Conservation (phyloP, 23 red algal genomes). For the Gracilaria domingensis region DNA sequence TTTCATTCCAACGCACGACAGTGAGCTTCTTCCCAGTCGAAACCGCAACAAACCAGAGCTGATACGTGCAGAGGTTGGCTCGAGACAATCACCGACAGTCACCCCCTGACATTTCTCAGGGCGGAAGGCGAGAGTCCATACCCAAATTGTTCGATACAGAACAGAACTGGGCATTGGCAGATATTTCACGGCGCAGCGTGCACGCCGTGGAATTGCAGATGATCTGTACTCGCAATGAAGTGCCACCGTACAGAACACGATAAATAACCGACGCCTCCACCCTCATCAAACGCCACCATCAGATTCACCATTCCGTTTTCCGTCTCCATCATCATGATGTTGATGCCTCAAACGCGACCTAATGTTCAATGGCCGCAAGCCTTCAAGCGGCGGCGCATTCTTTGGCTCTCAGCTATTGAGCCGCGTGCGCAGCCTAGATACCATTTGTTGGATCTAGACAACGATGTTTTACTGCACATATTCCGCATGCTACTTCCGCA, state of each 20-base stretch:
- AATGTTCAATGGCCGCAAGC: neutral
- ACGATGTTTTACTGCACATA: conserved; percentile 20
- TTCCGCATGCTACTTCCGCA: conserved; percentile 20
- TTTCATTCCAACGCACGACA: neutral
- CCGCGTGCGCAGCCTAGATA: conserved; percentile 15
- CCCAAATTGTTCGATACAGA: neutral
- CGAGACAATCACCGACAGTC: conserved; percentile 12
- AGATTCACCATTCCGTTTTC: neutral
- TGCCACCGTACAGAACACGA: conserved; percentile 5
- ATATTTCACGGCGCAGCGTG: neutral
- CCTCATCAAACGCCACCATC: neutral
- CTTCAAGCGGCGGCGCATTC: conserved; percentile 11
- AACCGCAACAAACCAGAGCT: neutral
- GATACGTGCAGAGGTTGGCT: neutral
- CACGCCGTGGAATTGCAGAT: conserved; percentile 16
- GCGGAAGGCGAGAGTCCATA: neutral
- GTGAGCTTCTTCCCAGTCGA: neutral
- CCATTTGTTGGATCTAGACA: conserved; percentile 10
- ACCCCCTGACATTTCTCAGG: neutral
- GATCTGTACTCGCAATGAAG: neutral
- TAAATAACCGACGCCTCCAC: conserved; percentile 19
- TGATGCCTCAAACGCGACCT: neutral
- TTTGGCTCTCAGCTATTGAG: conserved; percentile 17
- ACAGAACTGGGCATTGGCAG: neutral
- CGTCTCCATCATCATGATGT: too few relatives aligned